Conservation (phyloP, 1,284 basidiomycete genomes). For the Rhizoctonia solani region DNA sequence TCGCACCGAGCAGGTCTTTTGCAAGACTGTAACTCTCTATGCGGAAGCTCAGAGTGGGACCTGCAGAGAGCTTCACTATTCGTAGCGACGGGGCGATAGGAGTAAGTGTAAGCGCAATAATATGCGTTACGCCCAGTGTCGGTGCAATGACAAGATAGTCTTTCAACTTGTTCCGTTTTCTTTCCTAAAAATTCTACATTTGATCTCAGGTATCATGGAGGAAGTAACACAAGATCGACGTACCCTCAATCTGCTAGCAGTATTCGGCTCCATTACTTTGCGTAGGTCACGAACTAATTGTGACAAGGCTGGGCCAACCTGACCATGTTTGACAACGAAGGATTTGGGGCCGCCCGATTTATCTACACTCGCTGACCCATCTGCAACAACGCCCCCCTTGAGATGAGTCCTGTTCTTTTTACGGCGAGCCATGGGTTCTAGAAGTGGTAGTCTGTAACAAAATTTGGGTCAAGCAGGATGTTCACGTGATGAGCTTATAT, state of each 20-base stretch:
- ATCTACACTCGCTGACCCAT: slow-evolving; percentile 43
- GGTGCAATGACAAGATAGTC: slow-evolving; percentile 95
- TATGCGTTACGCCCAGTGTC: slow-evolving; percentile 87
- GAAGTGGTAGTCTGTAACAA: slow-evolving; percentile 4
- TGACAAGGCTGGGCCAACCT: slow-evolving; percentile 83
- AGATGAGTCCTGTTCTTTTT: slow-evolving; percentile 88
- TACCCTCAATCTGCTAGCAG: slow-evolving; percentile 86
- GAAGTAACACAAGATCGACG: slow-evolving; percentile 40
- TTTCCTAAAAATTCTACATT: slow-evolving; percentile 62
- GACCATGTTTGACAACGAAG: slow-evolving; percentile 93
- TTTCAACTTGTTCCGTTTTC: slow-evolving; percentile 88
- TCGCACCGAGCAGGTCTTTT: slow-evolving; percentile 77
- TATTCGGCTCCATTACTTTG: slow-evolving; percentile 98
- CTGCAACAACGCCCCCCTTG: slow-evolving; percentile 55
- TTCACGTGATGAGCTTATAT: slow-evolving; percentile 9
- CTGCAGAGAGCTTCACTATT: slow-evolving; percentile 86
- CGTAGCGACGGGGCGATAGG: slow-evolving; percentile 84
- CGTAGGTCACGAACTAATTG: slow-evolving; percentile 91
- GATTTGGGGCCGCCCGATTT: slow-evolving; percentile 53
- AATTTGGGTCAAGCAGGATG: not conserved
- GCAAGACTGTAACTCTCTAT: slow-evolving; percentile 90
- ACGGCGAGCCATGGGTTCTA: slow-evolving; percentile 66
- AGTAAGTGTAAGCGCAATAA: slow-evolving; percentile 90
- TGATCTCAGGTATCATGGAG: slow-evolving; percentile 10
- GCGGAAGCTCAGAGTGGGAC: slow-evolving; percentile 93